Percentiles rank a stretch among this genome's conserved stretches.
phyloP scores from a whole-genome alignment of 1,139 yeast genomes.

The Diutina catenulata region DNA sequence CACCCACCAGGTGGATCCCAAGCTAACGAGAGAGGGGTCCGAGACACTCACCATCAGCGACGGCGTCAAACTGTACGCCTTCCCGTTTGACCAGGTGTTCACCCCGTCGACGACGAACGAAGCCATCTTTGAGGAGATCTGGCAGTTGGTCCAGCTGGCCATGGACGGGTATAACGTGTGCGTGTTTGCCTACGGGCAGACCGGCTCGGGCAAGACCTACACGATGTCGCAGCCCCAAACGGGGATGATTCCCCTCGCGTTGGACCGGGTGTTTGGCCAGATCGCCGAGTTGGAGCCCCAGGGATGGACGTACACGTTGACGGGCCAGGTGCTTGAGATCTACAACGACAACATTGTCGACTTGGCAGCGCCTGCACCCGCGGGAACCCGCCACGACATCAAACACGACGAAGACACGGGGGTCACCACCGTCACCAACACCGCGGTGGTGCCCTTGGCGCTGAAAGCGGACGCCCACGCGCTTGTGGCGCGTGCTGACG shows the following conservation, averaged over 20 bases:
- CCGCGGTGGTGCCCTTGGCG: constrained; percentile 37
- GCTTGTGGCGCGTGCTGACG: constrained; percentile 35
- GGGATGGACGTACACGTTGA: constrained; percentile 58
- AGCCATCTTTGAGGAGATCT: constrained; percentile 70
- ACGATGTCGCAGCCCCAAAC: constrained; percentile 69
- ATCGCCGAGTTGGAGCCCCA: constrained; percentile 34
- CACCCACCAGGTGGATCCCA: not conserved
- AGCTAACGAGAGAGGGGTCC: not conserved
- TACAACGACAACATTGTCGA: constrained; percentile 78
- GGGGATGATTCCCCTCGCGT: constrained; percentile 79
- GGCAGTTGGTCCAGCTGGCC: constrained; percentile 81
- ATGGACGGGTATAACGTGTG: constrained; percentile 88
- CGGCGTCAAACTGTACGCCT: not conserved
- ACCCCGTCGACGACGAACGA: constrained; percentile 39
- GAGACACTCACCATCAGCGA: not conserved
- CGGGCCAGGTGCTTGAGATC: constrained; percentile 79
- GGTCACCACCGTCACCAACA: constrained; percentile 49
- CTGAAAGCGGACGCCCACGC: constrained; percentile 36
- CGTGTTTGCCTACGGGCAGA: constrained; percentile 95
- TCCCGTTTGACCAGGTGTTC: constrained; percentile 66
- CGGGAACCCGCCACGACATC: constrained; percentile 43
- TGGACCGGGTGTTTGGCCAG: constrained; percentile 58
- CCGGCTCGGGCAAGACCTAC: constrained; percentile 92
- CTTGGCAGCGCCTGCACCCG: constrained; percentile 22
- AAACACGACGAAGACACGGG: constrained; percentile 50